phyloP scores from a whole-genome alignment of 2,329 filamentous ascomycete genomes.

The Chrysoporthe puriensis region DNA sequence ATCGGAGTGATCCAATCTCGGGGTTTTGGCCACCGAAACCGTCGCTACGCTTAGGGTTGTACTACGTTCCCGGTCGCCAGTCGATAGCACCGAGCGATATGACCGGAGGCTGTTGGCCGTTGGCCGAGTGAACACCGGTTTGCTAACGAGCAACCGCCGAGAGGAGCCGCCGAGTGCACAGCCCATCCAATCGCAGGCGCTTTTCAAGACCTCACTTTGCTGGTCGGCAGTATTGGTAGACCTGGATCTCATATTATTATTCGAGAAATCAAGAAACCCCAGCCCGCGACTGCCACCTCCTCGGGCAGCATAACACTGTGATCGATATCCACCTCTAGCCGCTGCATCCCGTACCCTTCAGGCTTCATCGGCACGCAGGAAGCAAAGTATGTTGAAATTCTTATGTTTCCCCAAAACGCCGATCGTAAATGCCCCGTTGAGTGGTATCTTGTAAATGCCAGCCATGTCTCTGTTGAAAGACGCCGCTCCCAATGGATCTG shows the following conservation, averaged over 20 bases:
- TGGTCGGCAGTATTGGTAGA: neutral
- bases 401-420: slow-evolving; percentile 41
- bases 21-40: too few relatives aligned
- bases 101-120: too few relatives aligned
- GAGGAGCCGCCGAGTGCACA: neutral
- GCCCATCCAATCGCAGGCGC: too few relatives aligned
- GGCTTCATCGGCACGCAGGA: slow-evolving; percentile 30
- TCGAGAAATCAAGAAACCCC: neutral
- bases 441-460: slow-evolving; percentile 38
- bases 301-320: neutral
- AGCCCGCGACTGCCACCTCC: neutral
- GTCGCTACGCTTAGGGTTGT: too few relatives aligned
- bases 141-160: neutral
- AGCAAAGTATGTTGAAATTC: slow-evolving; percentile 43
- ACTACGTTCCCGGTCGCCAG: too few relatives aligned
- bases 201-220: neutral
- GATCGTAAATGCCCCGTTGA: slow-evolving; percentile 38
- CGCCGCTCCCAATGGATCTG: slow-evolving; percentile 30
- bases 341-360: slow-evolving; percentile 17
- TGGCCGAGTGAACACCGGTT: neutral
- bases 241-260: neutral
- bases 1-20: too few relatives aligned
- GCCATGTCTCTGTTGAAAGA: slow-evolving; percentile 43
- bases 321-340: slow-evolving; percentile 2
- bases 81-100: too few relatives aligned